Evolutionary conservation across 2,329 filamentous ascomycete genomes (phyloP).

Genomic region (Alternaria sp.): DNA sequence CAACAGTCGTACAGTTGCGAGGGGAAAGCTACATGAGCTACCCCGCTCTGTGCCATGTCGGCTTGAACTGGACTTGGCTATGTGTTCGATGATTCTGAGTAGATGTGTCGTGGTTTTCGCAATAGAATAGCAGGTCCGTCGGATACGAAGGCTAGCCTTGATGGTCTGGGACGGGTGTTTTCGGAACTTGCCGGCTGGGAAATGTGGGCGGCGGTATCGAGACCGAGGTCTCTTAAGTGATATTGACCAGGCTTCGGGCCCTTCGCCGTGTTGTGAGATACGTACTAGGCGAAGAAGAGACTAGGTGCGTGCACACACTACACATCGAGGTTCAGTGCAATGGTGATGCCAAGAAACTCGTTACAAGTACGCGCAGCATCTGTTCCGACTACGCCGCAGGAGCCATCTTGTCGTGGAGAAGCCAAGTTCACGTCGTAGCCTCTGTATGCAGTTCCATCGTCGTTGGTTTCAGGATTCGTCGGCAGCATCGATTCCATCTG

Average conservation of each 20-base stretch:
- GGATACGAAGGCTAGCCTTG: not conserved
- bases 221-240: conserved; percentile 4
- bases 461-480: conserved; percentile 17
- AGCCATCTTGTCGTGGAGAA: not conserved
- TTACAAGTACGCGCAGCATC: conserved; percentile 10
- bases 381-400: conserved; percentile 16
- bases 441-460: conserved; percentile 1
- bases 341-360: conserved; percentile 2
- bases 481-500: conserved; percentile 19
- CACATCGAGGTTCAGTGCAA: conserved; percentile 14
- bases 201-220: not conserved
- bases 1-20: conserved; percentile 18
- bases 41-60: conserved; percentile 14
- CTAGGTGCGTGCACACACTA: conserved; percentile 17
- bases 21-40: conserved; percentile 6
- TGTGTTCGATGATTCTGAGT: not conserved
- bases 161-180: not conserved
- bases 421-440: not conserved
- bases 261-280: conserved; percentile 16
- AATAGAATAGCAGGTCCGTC: not conserved
- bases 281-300: conserved; percentile 21
- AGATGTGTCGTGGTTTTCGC: not conserved
- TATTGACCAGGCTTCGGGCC: conserved; percentile 16
- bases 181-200: conserved; percentile 1
- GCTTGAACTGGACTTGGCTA: conserved; percentile 4